phyloP scores from a whole-genome alignment of 169 alveolate species.

The Sarcocystis neurona region DNA sequence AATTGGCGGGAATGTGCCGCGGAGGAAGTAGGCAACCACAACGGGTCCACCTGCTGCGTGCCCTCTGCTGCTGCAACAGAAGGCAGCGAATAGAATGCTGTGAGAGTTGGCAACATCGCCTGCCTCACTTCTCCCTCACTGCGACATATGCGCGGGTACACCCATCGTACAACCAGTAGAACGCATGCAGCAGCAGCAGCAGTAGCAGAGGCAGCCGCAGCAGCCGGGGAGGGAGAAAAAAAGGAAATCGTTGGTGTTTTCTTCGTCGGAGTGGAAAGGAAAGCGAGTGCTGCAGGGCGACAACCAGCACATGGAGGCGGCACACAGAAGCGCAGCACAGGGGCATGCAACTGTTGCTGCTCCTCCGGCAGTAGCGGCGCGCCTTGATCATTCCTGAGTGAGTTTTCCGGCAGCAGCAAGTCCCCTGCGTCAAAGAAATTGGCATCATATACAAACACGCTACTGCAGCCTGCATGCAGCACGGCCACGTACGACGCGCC shows the following conservation, averaged over 20 bases:
- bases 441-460: not conserved
- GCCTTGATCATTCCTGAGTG: not conserved
- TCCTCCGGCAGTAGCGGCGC: not conserved
- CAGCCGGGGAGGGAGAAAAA: not conserved
- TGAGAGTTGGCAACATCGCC: too few relatives aligned
- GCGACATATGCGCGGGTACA: too few relatives aligned
- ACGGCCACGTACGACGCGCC: not conserved
- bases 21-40: too few relatives aligned
- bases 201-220: not conserved
- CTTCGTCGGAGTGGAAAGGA: not conserved
- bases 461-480: not conserved
- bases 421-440: not conserved
- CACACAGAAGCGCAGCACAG: not conserved
- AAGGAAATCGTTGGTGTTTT: not conserved
- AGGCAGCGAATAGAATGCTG: too few relatives aligned
- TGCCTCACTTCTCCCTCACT: too few relatives aligned
- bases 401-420: not conserved
- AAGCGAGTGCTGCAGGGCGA: constrained; percentile 14
- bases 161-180: too few relatives aligned
- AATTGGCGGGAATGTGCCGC: too few relatives aligned
- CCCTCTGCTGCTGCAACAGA: too few relatives aligned
- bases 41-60: too few relatives aligned
- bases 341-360: too few relatives aligned
- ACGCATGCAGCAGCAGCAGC: not conserved
- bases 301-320: constrained; percentile 7